Base-by-base conservation (phyloP, 495 filamentous ascomycete genomes). In the Penicillium soppii region DNA sequence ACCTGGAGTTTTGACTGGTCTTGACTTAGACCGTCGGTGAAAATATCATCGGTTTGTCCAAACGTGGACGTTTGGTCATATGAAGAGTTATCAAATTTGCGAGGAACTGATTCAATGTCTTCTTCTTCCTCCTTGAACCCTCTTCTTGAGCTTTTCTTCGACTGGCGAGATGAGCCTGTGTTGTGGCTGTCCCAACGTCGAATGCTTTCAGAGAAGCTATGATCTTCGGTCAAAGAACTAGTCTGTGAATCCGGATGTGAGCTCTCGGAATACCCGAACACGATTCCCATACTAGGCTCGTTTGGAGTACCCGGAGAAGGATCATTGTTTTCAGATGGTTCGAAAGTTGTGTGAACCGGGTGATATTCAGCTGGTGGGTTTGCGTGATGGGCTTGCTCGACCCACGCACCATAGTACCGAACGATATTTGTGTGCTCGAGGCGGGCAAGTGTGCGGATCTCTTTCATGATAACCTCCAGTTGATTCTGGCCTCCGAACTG, bases 341-440 rank as follows among this genome's bases (percentile, higher is more conserved):
- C 65, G 29, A 51, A 54, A 39, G 53, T 43, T 39, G 55, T 22
- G 49, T 56, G 43, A 48, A 38, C 37, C 61, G 51, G 25, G 55
- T 32, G 21, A 38, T 63, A 52, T 38, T 63, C 46, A 33, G 50
- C 46, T 8, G 47, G 52, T 8, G 53, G 45, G 13, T 40, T 47
- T 21, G 63, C 48, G 19, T 68, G 47, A 32, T 75, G 68, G 5
- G 63, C 68, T 39, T 75, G 69, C 52, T 81, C 78, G 8, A 78
- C 65, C 78, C 78, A 82, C 25, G 76, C 75, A 7, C 68, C 66
- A 43, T 73, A 82, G 53, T 82, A 82, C 15, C 78, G 70, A 35
- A 82, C 78, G 43, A 82, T 71, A 56, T 81, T 79, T 9, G 63
- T 60, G 58, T 82, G 78, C 35, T 82, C 76, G 10, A 82, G 56